Percentiles rank a stretch among this genome's conserved stretches.
Conservation (phyloP, 441 rosid genomes). For the Populus hybrid region DNA sequence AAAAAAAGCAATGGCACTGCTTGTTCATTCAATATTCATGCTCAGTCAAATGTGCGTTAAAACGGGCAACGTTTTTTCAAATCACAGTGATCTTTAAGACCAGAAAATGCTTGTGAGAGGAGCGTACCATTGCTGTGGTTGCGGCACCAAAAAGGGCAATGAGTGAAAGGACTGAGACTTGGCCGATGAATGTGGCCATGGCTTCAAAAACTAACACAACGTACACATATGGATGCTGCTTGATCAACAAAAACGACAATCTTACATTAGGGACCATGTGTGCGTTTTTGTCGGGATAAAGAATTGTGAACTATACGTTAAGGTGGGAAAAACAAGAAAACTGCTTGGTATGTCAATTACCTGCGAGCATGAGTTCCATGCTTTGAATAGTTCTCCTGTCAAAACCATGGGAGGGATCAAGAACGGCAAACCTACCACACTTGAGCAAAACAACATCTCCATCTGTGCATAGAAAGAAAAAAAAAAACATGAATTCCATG, state of each 20-base stretch:
- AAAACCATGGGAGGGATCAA: conserved; percentile 84
- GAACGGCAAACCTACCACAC: conserved; percentile 80
- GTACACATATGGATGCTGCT: conserved; percentile 82
- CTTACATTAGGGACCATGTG: neutral
- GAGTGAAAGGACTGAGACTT: conserved; percentile 84
- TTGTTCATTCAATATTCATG: neutral
- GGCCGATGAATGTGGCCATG: conserved; percentile 88
- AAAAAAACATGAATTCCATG: too few species aligned
- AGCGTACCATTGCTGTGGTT: conserved; percentile 77
- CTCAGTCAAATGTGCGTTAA: neutral
- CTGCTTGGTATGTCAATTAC: conserved; percentile 21
- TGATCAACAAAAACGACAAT: neutral
- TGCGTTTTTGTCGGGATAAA: too few species aligned
- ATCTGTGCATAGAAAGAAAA: conserved; percentile 34
- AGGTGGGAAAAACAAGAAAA: neutral
- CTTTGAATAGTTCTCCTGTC: conserved; percentile 73
- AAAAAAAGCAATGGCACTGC: neutral
- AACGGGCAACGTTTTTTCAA: neutral
- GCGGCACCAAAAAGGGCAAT: conserved; percentile 93
- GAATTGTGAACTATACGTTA: neutral
- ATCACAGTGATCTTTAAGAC: neutral
- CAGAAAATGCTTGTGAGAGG: neutral
- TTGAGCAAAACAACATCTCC: conserved; percentile 95
- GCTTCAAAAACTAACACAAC: conserved; percentile 83
- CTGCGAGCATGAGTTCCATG: conserved; percentile 89